These are phyloP conservation scores for Podaxis sp. DNA, from an alignment of 768 basidiomycete genomes.

Conservation along the genomic window DNA sequence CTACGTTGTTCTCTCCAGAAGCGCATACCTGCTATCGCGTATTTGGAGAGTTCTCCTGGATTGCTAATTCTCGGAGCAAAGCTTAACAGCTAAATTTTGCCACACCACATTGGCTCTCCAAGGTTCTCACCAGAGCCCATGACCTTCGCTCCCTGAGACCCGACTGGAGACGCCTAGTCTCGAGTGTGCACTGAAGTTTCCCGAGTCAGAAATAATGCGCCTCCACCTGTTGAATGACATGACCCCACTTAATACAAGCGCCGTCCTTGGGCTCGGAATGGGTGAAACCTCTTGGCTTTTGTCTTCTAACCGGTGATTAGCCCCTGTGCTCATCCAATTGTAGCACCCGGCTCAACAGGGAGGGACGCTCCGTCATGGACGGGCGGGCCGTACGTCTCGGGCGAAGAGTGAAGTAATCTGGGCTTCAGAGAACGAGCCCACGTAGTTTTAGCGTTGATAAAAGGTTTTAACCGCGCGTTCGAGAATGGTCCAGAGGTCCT, in stretches of 20 bases:
- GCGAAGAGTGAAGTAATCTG: background rate
- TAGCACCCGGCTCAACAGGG: background rate
- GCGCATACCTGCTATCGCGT: background rate
- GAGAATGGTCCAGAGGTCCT: background rate
- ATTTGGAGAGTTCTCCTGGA: background rate
- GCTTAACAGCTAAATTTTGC: background rate
- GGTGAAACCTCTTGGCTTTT: constrained; percentile 1
- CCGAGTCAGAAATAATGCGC: background rate
- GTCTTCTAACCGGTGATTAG: constrained; percentile 8
- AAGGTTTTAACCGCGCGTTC: background rate
- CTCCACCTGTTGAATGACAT: background rate
- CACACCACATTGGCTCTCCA: background rate
- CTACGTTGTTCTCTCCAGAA: background rate
- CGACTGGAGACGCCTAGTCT: background rate
- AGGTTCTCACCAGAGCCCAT: background rate
- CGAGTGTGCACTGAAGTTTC: background rate
- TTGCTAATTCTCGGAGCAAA: background rate
- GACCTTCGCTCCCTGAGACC: background rate
- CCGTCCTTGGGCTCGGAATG: constrained; percentile 2
- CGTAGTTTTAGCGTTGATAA: background rate
- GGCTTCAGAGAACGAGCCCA: background rate
- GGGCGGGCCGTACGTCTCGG: background rate
- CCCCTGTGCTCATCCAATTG: constrained; percentile 2
- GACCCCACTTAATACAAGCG: background rate
- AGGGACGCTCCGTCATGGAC: background rate